Evolutionary conservation across 1,284 basidiomycete species (phyloP), one percentile per base, ranked within the genome.

Genomic region (Naganishia liquefaciens): DNA sequence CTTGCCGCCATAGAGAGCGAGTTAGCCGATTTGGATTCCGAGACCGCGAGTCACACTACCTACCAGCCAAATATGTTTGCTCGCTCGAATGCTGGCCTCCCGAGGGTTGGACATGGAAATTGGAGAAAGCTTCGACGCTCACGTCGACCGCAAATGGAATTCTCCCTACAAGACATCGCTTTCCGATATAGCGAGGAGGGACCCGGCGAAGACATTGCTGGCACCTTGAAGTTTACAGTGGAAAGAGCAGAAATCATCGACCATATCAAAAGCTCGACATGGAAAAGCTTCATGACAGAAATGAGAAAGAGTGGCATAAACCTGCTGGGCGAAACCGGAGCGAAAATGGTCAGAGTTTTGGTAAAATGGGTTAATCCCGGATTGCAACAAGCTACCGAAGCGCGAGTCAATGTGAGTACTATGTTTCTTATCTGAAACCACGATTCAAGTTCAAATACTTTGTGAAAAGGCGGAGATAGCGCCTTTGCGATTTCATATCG

Each of bases 231-330:
- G 23, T n/a, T 47, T 21, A 53, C 52, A 1, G 13, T 61, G 15
- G 46, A 58, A 15, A 43, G 37, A 70, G 72, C 92, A 52, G 92
- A 96, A 77, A 96, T 99, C 68, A 81, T 98, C 61, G 95, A 99
- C 79, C 93, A 97, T 74, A 92, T 99, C 82, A 93, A 92, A 81
- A 94, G 94, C 0, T 97, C 94, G 11, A 98, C 95, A 0, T 99
- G 96, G 96, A 89, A 88, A 77, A 97, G 93, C 74, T 99, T 99
- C 76, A 80, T 99, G 66, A 95, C 93, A 1, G 86, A 87, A 65
- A 83, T 63, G 62, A 54, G 47, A 5, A 42, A 42, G 28, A 46
- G 49, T 25, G 46, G 27, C 25, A 6, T 84, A 13, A 47, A 46
- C 40, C 37, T 37, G 23, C 33, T 60, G 7, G n/a, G 92, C 37